Percentiles rank a stretch among this genome's conserved stretches.
These are phyloP conservation scores for Thuja plicata DNA, from an alignment of 83 land plant species.

Conservation along the genomic window DNA sequence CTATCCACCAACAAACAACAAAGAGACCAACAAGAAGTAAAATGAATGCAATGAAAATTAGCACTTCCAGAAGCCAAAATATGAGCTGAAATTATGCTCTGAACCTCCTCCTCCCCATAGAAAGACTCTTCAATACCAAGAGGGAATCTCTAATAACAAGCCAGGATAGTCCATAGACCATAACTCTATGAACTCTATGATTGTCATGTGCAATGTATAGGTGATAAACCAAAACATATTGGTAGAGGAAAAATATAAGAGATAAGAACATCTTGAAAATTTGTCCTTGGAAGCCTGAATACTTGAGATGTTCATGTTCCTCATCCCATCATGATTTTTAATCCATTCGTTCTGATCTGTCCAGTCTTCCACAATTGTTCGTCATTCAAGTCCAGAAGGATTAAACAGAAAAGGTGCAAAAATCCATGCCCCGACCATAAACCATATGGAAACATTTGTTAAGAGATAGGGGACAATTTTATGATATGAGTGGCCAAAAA, in stretches of 20 bases:
- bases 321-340: conserved; percentile 85
- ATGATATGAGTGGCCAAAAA: conserved; percentile 53
- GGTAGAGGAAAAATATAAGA: conserved; percentile 71
- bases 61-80: conserved; percentile 77
- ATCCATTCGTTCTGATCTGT: conserved; percentile 88
- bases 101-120: conserved; percentile 74
- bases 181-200: conserved; percentile 41
- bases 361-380: conserved; percentile 84
- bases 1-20: conserved; percentile 52
- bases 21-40: conserved; percentile 70
- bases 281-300: conserved; percentile 57
- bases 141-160: conserved; percentile 56
- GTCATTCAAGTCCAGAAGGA: conserved; percentile 82
- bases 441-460: conserved; percentile 83
- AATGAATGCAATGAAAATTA: conserved; percentile 74
- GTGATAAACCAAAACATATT: conserved; percentile 85
- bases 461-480: conserved; percentile 61
- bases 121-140: conserved; percentile 70
- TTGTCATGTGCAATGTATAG: conserved; percentile 62
- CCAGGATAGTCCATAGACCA: conserved; percentile 89
- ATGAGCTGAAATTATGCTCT: conserved; percentile 86
- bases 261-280: conserved; percentile 63
- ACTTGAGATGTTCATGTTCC: conserved; percentile 74
- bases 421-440: conserved; percentile 80
- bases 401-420: conserved; percentile 86